phyloP scores from a whole-genome alignment of 2,329 filamentous ascomycete species.

The Leptographium radiaticola region DNA sequence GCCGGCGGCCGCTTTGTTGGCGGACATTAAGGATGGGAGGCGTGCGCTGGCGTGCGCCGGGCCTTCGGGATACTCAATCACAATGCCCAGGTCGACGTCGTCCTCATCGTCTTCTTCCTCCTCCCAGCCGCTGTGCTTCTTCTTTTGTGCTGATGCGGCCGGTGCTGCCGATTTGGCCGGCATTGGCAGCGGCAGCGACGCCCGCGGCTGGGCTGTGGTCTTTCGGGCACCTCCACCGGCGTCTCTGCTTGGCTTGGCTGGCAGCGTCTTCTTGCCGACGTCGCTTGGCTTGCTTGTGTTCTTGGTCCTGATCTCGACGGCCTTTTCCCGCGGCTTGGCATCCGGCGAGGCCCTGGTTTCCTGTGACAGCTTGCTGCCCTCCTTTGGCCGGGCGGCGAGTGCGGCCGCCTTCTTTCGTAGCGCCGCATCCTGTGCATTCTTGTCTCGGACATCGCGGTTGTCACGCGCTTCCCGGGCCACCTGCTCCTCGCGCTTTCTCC shows the following conservation, averaged over 20 bases:
- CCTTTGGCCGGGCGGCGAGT: conserved; percentile 4
- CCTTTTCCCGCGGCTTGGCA: background rate
- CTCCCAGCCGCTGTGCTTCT: conserved; percentile 20
- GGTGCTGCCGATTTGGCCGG: conserved; percentile 15
- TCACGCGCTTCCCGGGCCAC: conserved; percentile 7
- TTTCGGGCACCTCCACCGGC: background rate
- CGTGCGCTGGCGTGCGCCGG: conserved; percentile 17
- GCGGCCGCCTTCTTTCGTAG: conserved; percentile 4
- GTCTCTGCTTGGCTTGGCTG: background rate
- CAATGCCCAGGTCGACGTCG: conserved; percentile 43
- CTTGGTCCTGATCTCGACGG: background rate
- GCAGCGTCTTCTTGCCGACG: background rate
- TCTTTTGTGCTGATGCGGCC: conserved; percentile 8
- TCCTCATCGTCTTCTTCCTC: conserved; percentile 40
- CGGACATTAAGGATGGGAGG: background rate
- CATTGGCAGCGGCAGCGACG: conserved; percentile 11
- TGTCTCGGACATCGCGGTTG: background rate
- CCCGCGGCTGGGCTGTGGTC: background rate
- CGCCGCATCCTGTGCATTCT: background rate
- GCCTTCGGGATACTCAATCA: conserved; percentile 46
- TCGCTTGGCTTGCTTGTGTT: background rate
- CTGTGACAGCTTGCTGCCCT: conserved; percentile 9
- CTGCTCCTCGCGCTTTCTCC: conserved; percentile 8
- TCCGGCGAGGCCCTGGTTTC: conserved; percentile 9
- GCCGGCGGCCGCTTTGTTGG: too few relatives aligned